phyloP scores from a whole-genome alignment of 2,329 filamentous ascomycete genomes.

The Ophiostoma perfectum region DNA sequence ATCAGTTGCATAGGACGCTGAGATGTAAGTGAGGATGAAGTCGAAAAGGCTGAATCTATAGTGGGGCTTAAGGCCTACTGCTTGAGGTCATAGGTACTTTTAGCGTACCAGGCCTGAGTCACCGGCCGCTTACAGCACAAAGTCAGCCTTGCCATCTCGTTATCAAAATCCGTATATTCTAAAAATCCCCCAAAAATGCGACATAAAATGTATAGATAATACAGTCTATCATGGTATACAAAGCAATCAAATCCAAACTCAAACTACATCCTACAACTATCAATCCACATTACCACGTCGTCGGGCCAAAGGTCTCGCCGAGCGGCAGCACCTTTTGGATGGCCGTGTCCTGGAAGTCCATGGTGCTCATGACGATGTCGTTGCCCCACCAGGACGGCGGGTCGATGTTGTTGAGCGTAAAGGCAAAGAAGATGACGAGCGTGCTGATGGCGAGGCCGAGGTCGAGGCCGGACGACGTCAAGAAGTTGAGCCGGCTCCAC shows the following conservation, averaged over 20 bases:
- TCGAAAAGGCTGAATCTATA: conserved; percentile 5
- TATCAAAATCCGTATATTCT: too few relatives aligned
- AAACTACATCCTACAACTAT: too few relatives aligned
- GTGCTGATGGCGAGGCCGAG: conserved; percentile 62
- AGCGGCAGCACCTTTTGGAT: conserved; percentile 48
- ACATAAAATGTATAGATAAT: not conserved
- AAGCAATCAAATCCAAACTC: not conserved
- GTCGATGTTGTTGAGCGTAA: conserved; percentile 57
- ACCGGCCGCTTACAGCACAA: not conserved
- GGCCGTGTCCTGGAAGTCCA: conserved; percentile 57
- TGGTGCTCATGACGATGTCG: conserved; percentile 50
- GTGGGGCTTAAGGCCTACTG: not conserved
- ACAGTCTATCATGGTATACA: not conserved
- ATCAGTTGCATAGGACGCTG: not conserved
- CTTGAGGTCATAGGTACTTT: not conserved
- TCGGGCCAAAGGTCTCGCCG: conserved; percentile 59
- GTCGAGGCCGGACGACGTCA: conserved; percentile 65
- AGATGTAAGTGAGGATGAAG: conserved; percentile 3
- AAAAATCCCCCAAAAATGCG: too few relatives aligned
- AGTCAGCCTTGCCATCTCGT: not conserved
- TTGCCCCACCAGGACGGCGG: conserved; percentile 69
- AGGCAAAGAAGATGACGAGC: conserved; percentile 64
- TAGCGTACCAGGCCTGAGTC: not conserved
- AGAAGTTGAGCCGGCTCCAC: conserved; percentile 70
- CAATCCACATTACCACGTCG: conserved; percentile 40